Evolutionary conservation across 2,329 filamentous ascomycete genomes (phyloP).

Genomic region (Clarireedia paspali): DNA sequence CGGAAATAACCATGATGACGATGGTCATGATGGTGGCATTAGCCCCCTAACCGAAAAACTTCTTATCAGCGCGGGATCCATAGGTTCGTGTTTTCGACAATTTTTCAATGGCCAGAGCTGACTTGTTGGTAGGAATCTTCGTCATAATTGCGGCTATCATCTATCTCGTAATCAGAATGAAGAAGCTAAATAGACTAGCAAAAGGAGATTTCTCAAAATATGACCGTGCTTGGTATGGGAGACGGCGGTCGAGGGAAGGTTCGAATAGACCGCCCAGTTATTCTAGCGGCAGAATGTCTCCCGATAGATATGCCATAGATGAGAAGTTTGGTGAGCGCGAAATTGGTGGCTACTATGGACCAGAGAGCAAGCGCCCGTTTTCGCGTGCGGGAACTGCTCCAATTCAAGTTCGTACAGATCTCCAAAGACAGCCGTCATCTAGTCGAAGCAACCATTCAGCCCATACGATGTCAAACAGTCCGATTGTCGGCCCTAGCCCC

Average conservation of each 20-base stretch:
- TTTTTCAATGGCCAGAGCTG: not conserved
- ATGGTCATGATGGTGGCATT: slow-evolving; percentile 11
- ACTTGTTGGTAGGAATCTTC: slow-evolving; percentile 20
- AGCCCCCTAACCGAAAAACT: slow-evolving; percentile 21
- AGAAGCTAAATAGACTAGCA: slow-evolving; percentile 18
- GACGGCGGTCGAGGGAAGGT: slow-evolving; percentile 14
- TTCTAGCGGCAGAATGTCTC: not conserved
- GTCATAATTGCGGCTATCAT: slow-evolving; percentile 22
- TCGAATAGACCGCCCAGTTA: slow-evolving; percentile 9
- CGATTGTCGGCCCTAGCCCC: not conserved
- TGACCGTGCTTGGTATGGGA: slow-evolving; percentile 20
- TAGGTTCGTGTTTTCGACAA: slow-evolving; percentile 16
- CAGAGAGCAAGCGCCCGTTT: not conserved
- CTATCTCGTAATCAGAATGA: slow-evolving; percentile 22
- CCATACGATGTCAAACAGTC: not conserved
- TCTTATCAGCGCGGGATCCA: slow-evolving; percentile 24
- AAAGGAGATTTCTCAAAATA: slow-evolving; percentile 16
- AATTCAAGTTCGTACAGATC: slow-evolving; percentile 2
- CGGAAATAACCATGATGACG: not conserved
- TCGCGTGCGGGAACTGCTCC: not conserved
- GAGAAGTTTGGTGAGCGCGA: slow-evolving; percentile 3
- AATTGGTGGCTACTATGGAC: not conserved
- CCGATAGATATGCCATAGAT: not conserved
- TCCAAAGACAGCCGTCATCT: not conserved
- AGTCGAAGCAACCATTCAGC: not conserved